These are phyloP conservation scores for Abrus precatorius DNA, from an alignment of 306 rosid species.

Conservation along the genomic window DNA sequence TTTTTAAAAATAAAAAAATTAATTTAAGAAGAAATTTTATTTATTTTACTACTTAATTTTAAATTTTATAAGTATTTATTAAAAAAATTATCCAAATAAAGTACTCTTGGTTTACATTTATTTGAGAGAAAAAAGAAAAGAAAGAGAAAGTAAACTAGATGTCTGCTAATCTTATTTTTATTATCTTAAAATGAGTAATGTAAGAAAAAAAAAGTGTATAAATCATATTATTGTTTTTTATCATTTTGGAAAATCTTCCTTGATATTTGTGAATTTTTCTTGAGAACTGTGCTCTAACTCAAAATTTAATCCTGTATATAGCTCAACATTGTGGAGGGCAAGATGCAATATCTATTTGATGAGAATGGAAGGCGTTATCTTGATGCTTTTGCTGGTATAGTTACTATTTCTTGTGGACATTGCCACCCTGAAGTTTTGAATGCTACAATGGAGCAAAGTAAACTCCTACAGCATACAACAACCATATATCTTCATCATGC, in stretches of 20 bases:
- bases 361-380: conserved; percentile 75
- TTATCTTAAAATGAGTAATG: too few species aligned
- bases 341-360: conserved; percentile 76
- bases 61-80: too few species aligned
- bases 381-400: conserved; percentile 80
- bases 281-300: not conserved
- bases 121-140: too few species aligned
- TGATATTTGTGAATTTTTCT: not conserved
- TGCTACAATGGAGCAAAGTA: conserved; percentile 70
- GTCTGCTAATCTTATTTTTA: too few species aligned
- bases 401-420: conserved; percentile 79
- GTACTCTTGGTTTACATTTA: too few species aligned
- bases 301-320: conserved; percentile 35
- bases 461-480: conserved; percentile 76
- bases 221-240: too few species aligned
- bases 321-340: conserved; percentile 80
- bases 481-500: conserved; percentile 75
- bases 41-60: too few species aligned
- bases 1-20: too few species aligned
- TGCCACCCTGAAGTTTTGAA: conserved; percentile 69
- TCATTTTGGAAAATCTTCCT: not conserved
- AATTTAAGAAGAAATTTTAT: too few species aligned
- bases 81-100: too few species aligned
- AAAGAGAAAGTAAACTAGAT: too few species aligned
- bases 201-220: too few species aligned